phyloP scores from a whole-genome alignment of 352 stramenopile genomes.

The Pythium vanterpoolii region DNA sequence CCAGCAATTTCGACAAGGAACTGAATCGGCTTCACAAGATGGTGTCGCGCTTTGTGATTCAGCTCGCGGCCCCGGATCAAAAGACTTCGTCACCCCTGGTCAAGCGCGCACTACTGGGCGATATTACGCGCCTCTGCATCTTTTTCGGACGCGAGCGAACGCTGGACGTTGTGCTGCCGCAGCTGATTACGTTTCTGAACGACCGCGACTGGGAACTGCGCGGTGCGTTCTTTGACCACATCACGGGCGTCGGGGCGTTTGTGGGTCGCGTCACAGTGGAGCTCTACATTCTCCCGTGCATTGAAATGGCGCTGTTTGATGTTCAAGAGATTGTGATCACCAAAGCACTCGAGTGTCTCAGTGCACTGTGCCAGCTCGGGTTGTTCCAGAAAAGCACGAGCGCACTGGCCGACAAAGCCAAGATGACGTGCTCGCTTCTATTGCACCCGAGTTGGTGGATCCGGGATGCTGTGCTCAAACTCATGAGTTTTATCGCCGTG shows the following conservation, averaged over 20 bases:
- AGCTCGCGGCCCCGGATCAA: constrained; percentile 89
- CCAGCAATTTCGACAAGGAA: constrained; percentile 92
- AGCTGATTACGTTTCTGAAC: constrained; percentile 97
- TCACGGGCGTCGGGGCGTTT: constrained; percentile 93
- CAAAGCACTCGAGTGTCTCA: constrained; percentile 90
- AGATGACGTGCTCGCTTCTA: constrained; percentile 81
- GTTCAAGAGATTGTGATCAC: constrained; percentile 95
- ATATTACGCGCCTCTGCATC: constrained; percentile 94
- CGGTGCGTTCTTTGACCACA: constrained; percentile 90
- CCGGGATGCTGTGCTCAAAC: constrained; percentile 73
- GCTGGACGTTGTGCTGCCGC: constrained; percentile 94
- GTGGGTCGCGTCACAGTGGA: constrained; percentile 92
- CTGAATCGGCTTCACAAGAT: constrained; percentile 91
- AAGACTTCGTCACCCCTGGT: constrained; percentile 90
- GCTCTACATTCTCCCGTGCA: constrained; percentile 96
- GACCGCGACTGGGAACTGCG: constrained; percentile 92
- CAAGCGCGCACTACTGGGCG: constrained; percentile 92
- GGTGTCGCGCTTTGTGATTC: constrained; percentile 93
- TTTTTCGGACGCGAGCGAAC: constrained; percentile 96
- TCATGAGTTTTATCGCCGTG: constrained; percentile 83
- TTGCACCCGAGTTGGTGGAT: constrained; percentile 90
- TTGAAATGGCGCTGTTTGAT: constrained; percentile 97
- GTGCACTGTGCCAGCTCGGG: constrained; percentile 87
- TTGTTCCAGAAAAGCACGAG: constrained; percentile 88
- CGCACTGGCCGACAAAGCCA: constrained; percentile 80